Percentiles rank a stretch among this genome's conserved stretches.
These are phyloP conservation scores for Allantophomopsis cytisporea DNA, from an alignment of 2,329 filamentous ascomycete genomes.

Conservation along the genomic window DNA sequence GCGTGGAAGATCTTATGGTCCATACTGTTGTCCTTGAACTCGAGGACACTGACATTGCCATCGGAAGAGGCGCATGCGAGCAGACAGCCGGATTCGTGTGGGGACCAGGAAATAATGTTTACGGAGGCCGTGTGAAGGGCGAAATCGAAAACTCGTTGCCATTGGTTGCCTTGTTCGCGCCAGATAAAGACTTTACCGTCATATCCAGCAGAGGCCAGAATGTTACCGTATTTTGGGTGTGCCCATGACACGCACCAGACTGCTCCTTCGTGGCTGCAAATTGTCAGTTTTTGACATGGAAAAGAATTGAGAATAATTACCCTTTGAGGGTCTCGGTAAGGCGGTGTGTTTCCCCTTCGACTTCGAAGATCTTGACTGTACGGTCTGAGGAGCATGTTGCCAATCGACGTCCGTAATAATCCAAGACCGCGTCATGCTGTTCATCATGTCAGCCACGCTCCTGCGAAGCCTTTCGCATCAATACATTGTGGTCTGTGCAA, in stretches of 20 bases:
- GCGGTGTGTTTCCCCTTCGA: constrained; percentile 84
- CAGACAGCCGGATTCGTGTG: constrained; percentile 87
- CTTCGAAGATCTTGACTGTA: constrained; percentile 98
- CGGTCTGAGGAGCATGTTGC: constrained; percentile 97
- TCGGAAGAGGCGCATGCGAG: constrained; percentile 91
- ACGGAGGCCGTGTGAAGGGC: constrained; percentile 89
- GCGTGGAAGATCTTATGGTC: constrained; percentile 81
- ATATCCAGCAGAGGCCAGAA: constrained; percentile 88
- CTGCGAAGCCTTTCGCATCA: no score
- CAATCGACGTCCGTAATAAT: constrained; percentile 93
- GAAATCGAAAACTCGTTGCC: constrained; percentile 87
- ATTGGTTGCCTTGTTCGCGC: constrained; percentile 67
- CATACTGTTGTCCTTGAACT: constrained; percentile 94
- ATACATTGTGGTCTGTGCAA: no score
- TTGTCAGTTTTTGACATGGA: background rate
- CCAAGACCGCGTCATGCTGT: constrained; percentile 92
- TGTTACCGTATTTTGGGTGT: constrained; percentile 96
- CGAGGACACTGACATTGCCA: constrained; percentile 83
- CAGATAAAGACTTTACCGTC: constrained; percentile 98
- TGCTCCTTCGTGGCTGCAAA: constrained; percentile 74
- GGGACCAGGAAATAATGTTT: constrained; percentile 96
- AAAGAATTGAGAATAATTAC: constrained; percentile 31
- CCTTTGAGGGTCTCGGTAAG: constrained; percentile 89
- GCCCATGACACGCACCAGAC: constrained; percentile 98
- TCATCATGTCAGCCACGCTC: constrained; percentile 9